Percentiles rank a stretch among this genome's conserved stretches.
phyloP scores from a whole-genome alignment of 306 rosid species.

The Cotoneaster glaucophyllus region DNA sequence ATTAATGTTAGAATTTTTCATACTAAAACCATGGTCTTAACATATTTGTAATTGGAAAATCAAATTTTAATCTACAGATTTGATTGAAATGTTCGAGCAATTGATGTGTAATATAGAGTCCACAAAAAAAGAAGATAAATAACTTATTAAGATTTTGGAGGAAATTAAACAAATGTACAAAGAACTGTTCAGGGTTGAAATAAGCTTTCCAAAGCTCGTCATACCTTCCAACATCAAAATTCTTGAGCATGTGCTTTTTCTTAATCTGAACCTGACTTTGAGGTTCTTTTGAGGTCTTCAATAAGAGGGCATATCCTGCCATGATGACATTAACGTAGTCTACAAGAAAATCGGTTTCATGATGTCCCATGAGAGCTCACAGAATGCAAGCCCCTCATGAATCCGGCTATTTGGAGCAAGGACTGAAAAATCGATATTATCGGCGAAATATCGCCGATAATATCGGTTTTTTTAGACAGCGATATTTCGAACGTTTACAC shows the following conservation, averaged over 20 bases:
- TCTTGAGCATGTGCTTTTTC: neutral
- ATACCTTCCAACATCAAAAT: conserved; percentile 51
- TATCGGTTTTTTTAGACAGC: too few relatives aligned
- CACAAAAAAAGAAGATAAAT: too few relatives aligned
- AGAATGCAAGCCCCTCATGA: conserved; percentile 68
- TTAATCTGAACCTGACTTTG: conserved; percentile 32
- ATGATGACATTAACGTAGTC: conserved; percentile 58
- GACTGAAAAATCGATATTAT: too few relatives aligned
- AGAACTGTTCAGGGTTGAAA: too few relatives aligned
- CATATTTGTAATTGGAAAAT: too few relatives aligned
- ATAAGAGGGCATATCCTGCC: conserved; percentile 61
- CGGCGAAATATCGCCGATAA: too few relatives aligned
- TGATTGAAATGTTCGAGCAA: too few relatives aligned
- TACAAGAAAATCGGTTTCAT: conserved; percentile 84
- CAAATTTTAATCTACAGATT: too few relatives aligned
- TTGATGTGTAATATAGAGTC: too few relatives aligned
- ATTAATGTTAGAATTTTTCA: neutral
- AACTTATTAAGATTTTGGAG: too few relatives aligned
- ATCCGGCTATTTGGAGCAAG: conserved; percentile 48
- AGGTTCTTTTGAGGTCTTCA: conserved; percentile 38
- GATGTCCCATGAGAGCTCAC: conserved; percentile 89
- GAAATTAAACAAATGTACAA: too few relatives aligned
- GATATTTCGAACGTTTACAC: too few relatives aligned
- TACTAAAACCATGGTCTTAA: neutral
- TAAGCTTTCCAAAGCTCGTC: conserved; percentile 37